These are phyloP conservation scores for Schizophyllum commune DNA, from an alignment of 1,284 basidiomycete species.

Conservation along the genomic window DNA sequence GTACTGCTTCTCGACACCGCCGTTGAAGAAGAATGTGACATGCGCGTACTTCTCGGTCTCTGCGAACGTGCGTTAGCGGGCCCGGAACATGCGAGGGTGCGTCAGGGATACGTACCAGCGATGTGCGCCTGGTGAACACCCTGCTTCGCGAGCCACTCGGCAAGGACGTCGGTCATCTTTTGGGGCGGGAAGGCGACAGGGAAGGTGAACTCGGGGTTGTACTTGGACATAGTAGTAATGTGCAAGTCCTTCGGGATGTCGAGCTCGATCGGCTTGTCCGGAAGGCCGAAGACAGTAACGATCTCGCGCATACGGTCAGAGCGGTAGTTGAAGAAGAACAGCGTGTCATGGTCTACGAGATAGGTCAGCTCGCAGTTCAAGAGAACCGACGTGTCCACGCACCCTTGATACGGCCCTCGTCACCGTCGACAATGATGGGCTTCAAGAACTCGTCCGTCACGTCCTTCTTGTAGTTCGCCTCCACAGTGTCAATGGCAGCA, in stretches of 20 bases:
- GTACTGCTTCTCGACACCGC: slow-evolving; percentile 88
- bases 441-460: slow-evolving; percentile 91
- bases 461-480: slow-evolving; percentile 71
- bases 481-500: slow-evolving; percentile 47
- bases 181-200: slow-evolving; percentile 83
- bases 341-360: slow-evolving; percentile 55
- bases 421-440: slow-evolving; percentile 81
- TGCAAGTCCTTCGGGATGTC: slow-evolving; percentile 61
- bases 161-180: slow-evolving; percentile 85
- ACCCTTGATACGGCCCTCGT: slow-evolving; percentile 77
- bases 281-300: slow-evolving; percentile 67
- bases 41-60: slow-evolving; percentile 95
- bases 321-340: slow-evolving; percentile 94
- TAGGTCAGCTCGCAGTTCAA: background rate
- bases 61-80: slow-evolving; percentile 14
- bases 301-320: slow-evolving; percentile 93
- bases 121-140: slow-evolving; percentile 81
- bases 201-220: slow-evolving; percentile 87
- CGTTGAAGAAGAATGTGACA: slow-evolving; percentile 96
- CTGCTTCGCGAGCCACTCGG: slow-evolving; percentile 78
- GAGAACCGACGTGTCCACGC: slow-evolving; percentile 13
- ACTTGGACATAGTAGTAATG: slow-evolving; percentile 90
- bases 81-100: background rate
- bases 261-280: slow-evolving; percentile 78
- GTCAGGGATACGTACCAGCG: slow-evolving; percentile 43